Base-by-base conservation (phyloP, 176 grass and related monocot species). In the Rhynchospora breviuscula region DNA sequence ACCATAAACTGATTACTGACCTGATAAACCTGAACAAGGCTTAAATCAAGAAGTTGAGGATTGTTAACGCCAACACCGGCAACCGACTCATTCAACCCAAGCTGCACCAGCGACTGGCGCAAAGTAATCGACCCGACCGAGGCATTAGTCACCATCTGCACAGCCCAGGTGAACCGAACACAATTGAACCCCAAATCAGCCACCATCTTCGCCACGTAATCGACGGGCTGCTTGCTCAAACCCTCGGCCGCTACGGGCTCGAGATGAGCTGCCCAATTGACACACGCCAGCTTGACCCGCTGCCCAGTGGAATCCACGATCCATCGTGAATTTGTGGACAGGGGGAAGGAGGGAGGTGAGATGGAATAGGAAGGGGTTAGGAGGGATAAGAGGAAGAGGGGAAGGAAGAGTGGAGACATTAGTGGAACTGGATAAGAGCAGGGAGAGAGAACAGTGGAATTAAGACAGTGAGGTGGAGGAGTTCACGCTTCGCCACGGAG, bases 261-360 rank as follows among this genome's bases (percentile, higher is more conserved):
- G 84, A 98, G 87, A 87, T 94, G 95, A 46, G 95, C 81, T 64
- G 84, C 89, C 92, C 95, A 97, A 87, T 92, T 97, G 64, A 91
- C 92, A 80, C 92, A 97, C 8, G 85, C 90, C 71, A 97, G 92
- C 89, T 97, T 97, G 77, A 94, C 92, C 60, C 92, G 87, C 81
- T 79, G 85, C 33, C 92, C 90, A 8, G 86, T 65, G 18, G 78
- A 81, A 56, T 82, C 89, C 52, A 97, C 84, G 78, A 97, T 84
- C 95, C 95, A 97, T 78, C 95, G 81, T 79, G 92, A 92, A 74
- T 59, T 46, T 25, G 95, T 91, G 3, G 87, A 97, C 14, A 94
- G 90, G 11, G 92, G 95, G 51, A 94, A 85, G 60, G 81, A 51
- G 1, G 88, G 91, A 35, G 72, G 49, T 10, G 57, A 54, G 6